Percentiles rank a stretch among this genome's conserved stretches.
phyloP scores from a whole-genome alignment of 768 basidiomycete species.

The Tephrocybe sp. region DNA sequence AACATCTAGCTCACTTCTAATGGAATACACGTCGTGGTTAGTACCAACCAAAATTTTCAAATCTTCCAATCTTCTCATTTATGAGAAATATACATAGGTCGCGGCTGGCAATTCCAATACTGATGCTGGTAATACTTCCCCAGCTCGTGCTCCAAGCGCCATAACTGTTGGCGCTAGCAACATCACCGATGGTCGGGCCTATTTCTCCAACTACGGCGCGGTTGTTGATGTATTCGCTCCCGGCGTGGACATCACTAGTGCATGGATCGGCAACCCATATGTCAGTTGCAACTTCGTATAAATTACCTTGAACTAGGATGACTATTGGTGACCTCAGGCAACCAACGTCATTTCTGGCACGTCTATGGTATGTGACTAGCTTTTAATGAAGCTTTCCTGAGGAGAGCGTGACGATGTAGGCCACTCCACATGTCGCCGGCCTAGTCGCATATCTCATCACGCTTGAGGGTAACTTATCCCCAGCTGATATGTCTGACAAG shows the following conservation, averaged over 20 bases:
- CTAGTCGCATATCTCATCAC: not conserved
- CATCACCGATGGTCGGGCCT: conserved; percentile 29
- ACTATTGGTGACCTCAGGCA: no score
- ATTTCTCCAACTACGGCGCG: conserved; percentile 36
- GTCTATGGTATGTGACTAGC: conserved; percentile 27
- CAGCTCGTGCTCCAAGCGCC: no score
- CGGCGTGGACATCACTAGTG: conserved; percentile 24
- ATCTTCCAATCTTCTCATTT: no score
- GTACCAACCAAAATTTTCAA: not conserved
- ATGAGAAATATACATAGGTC: not conserved
- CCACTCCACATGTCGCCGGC: conserved; percentile 1
- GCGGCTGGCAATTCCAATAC: conserved; percentile 30
- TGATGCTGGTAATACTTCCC: conserved; percentile 28
- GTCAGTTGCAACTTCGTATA: no score
- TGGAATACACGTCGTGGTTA: not conserved
- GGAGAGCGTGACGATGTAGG: not conserved
- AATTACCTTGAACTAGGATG: no score
- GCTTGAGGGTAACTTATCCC: not conserved
- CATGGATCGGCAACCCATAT: conserved; percentile 21
- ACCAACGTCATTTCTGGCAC: conserved; percentile 25
- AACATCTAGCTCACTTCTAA: not conserved
- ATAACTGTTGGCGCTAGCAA: conserved; percentile 34
- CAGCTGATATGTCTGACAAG: not conserved
- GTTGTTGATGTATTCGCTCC: conserved; percentile 36
- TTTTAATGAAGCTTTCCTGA: no score